Evolutionary conservation across 352 stramenopile species (phyloP), one percentile per base, ranked within the genome.

Genomic region (Phytophthora meadii): DNA sequence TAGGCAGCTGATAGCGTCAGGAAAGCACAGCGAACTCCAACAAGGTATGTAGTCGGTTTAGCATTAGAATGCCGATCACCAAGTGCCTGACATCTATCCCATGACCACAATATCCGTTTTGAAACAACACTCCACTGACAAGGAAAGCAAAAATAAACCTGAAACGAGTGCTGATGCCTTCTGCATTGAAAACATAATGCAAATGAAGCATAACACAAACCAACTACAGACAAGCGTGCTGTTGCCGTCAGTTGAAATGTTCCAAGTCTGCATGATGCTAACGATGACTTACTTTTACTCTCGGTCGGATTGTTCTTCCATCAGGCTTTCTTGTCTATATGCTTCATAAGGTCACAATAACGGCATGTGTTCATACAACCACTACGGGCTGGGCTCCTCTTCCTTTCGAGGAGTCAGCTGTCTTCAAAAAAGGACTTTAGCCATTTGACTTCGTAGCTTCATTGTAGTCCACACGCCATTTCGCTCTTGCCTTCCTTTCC

Each of bases 391-490:
- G 27, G 17, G 7, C 55, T 61, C 60, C 70, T 78, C 70, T 78
- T 78, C 70, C 65, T 48, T 70, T 73, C 54, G 46, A 72, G 51
- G 57, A 34, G 41, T 47, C 44, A 62, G 44, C 51, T 57, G 40
- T 66, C 54, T 65, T 54, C 24, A 67, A 53, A 60, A 42, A 72
- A 34, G 24, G 10, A 64, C 30, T 36, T 14, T 34, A 39, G 47
- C 54, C 57, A 61, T 72, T 79, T 68, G 27, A 68, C 57, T 74
- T 73, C 36, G 57, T 70, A 70, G 52, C 61, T 73, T 74, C 67
- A 76, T 73, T 79, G 71, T 75, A 74, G 49, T 68, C 59, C 66
- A 73, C 57, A 76, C 62, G 59, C 60, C 70, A 74, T 68, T 66
- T 69, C 50, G 65, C 55, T 68, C 65, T 71, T 72, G 70, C 42